phyloP scores from a whole-genome alignment of 2,329 filamentous ascomycete species.

The Neofusicoccum kwambonambiense region DNA sequence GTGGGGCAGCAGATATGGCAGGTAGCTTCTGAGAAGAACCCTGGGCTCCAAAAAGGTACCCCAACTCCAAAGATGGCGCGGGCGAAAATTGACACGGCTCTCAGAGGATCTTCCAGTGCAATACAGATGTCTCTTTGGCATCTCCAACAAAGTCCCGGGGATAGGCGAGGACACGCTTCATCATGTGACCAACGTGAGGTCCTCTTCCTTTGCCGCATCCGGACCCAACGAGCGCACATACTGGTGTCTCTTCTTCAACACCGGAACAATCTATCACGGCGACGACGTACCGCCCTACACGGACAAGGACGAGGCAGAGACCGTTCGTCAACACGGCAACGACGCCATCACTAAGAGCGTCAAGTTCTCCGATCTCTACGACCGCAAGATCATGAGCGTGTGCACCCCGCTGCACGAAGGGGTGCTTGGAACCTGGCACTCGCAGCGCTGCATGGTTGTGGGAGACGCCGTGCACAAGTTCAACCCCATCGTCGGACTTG shows the following conservation, averaged over 20 bases:
- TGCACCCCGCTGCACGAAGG: not conserved
- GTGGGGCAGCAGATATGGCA: not conserved
- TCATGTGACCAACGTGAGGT: not conserved
- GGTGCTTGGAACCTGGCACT: not conserved
- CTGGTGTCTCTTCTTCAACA: not conserved
- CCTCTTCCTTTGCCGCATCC: not conserved
- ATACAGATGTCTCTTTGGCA: not conserved
- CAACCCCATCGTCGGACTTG: constrained; percentile 4
- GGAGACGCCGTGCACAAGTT: constrained; percentile 9
- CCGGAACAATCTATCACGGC: not conserved
- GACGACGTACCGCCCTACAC: not conserved
- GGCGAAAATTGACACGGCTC: not conserved
- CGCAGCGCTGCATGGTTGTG: not conserved
- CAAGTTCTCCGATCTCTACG: not conserved
- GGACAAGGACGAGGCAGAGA: not conserved
- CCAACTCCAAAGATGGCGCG: not conserved
- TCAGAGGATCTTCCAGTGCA: not conserved
- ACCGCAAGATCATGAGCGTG: not conserved
- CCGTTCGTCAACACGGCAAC: not conserved
- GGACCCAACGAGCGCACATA: not conserved
- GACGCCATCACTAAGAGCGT: not conserved
- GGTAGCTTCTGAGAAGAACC: not conserved
- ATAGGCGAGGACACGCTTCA: not conserved
- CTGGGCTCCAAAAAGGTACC: not conserved
- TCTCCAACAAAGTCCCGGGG: not conserved